phyloP scores from a whole-genome alignment of 1,284 basidiomycete species.

The Fomes fomentarius region DNA sequence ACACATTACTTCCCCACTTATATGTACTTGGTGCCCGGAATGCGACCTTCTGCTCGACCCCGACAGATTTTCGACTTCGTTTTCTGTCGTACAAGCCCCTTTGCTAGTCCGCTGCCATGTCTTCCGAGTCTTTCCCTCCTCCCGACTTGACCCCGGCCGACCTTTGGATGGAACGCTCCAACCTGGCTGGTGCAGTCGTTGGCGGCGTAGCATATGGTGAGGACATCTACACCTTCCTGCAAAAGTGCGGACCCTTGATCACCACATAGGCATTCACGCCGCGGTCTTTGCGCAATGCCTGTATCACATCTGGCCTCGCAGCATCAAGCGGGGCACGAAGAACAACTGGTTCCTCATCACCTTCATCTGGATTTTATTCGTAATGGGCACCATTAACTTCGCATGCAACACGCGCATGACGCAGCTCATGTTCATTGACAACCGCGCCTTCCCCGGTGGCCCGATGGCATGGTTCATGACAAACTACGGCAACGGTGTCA shows the following conservation, averaged over 20 bases:
- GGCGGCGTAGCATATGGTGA: conserved; percentile 35
- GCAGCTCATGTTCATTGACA: conserved; percentile 35
- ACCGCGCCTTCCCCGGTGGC: conserved; percentile 37
- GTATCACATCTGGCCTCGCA: conserved; percentile 4
- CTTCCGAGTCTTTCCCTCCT: conserved; percentile 6
- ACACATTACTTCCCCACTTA: too few species aligned
- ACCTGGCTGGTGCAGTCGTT: conserved; percentile 34
- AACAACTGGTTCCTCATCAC: conserved; percentile 2
- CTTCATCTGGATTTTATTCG: conserved; percentile 29
- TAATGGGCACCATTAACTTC: conserved; percentile 33
- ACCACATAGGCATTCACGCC: conserved; percentile 7
- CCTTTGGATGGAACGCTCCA: conserved; percentile 35
- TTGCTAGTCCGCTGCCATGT: neutral
- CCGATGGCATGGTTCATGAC: conserved; percentile 26
- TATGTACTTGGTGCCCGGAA: too few species aligned
- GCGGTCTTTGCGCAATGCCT: conserved; percentile 24
- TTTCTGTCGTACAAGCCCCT: neutral
- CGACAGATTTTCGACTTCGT: too few species aligned
- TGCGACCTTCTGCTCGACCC: too few species aligned
- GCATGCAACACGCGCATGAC: conserved; percentile 28
- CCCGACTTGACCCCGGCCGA: conserved; percentile 20
- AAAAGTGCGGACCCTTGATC: too few species aligned
- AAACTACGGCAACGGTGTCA: conserved; percentile 14
- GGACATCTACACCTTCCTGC: conserved; percentile 13
- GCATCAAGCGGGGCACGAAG: conserved; percentile 9